Percentiles rank a stretch among this genome's conserved stretches.
phyloP scores from a whole-genome alignment of 2,329 filamentous ascomycete genomes.

The Neurospora sp. region DNA sequence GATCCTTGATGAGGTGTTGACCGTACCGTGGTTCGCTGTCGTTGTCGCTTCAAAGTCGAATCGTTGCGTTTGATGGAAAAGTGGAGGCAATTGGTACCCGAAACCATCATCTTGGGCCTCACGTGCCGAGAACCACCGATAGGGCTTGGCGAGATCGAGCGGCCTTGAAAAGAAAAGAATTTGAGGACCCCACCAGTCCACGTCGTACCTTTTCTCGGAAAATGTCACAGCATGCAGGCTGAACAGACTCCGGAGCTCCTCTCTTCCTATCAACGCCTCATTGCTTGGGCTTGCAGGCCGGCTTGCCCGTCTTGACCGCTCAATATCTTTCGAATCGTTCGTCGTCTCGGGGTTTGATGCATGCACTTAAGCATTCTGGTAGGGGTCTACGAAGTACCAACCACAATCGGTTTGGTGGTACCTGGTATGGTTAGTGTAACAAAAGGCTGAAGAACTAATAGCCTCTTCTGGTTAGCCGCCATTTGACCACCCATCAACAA shows the following conservation, averaged over 20 bases:
- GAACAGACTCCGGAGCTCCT: not conserved
- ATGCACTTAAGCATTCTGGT: not conserved
- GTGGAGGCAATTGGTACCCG: conserved; percentile 1
- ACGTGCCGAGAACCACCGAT: not conserved
- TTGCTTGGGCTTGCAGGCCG: not conserved
- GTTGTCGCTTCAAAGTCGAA: not conserved
- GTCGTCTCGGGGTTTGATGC: not conserved
- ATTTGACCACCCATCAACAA: not conserved
- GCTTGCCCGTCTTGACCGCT: not conserved
- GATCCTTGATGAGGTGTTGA: not conserved
- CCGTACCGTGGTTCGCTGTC: not conserved
- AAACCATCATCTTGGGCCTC: conserved; percentile 1
- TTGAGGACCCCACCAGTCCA: not conserved
- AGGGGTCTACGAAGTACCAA: not conserved
- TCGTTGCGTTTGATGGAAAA: conserved; percentile 1
- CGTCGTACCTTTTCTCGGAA: not conserved
- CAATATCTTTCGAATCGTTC: not conserved
- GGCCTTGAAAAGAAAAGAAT: not conserved
- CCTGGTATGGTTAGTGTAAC: not conserved
- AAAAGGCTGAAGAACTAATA: not conserved
- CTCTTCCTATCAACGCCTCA: not conserved
- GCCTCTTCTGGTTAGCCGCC: not conserved
- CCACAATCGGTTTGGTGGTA: not conserved
- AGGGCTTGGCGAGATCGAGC: conserved; percentile 1
- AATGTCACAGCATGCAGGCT: not conserved